phyloP scores from a whole-genome alignment of 768 basidiomycete species.

The Agrocybe pediades region DNA sequence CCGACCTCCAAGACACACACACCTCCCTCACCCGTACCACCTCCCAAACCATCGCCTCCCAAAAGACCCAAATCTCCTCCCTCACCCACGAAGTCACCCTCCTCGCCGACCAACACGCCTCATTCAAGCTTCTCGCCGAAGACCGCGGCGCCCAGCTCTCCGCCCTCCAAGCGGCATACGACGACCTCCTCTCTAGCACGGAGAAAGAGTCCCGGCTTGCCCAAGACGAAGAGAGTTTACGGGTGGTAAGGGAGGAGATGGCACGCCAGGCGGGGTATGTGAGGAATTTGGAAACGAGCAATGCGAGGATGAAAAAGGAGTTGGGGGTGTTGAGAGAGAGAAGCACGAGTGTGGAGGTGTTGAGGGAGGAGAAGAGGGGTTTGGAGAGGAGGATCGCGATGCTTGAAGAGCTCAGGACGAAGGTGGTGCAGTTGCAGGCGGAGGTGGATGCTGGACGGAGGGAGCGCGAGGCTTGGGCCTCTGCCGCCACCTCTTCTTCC shows the following conservation, averaged over 20 bases:
- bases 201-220: slow-evolving; percentile 25
- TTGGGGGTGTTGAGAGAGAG: slow-evolving; percentile 53
- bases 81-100: slow-evolving; percentile 45
- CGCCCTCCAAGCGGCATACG: slow-evolving; percentile 48
- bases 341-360: slow-evolving; percentile 63
- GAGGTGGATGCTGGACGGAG: slow-evolving; percentile 61
- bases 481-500: too few relatives aligned
- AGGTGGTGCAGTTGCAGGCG: slow-evolving; percentile 58
- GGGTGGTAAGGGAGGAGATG: slow-evolving; percentile 66
- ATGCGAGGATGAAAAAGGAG: slow-evolving; percentile 57
- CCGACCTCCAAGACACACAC: slow-evolving; percentile 62
- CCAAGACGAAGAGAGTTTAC: slow-evolving; percentile 58
- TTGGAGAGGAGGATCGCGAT: slow-evolving; percentile 54
- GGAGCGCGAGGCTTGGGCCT: slow-evolving; percentile 59
- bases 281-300: slow-evolving; percentile 58
- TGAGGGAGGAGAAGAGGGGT: slow-evolving; percentile 72
- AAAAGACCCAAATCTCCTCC: slow-evolving; percentile 52
- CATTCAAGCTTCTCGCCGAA: slow-evolving; percentile 41
- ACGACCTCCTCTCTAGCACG: slow-evolving; percentile 40
- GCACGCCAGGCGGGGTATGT: slow-evolving; percentile 65
- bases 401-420: slow-evolving; percentile 57
- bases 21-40: slow-evolving; percentile 48
- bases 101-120: slow-evolving; percentile 49
- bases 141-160: slow-evolving; percentile 41
- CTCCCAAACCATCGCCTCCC: slow-evolving; percentile 48